Evolutionary conservation across 805 yeast genomes (phyloP), one percentile per base, ranked within the genome.

Genomic region (Wickerhamomyces strasburgensis): DNA sequence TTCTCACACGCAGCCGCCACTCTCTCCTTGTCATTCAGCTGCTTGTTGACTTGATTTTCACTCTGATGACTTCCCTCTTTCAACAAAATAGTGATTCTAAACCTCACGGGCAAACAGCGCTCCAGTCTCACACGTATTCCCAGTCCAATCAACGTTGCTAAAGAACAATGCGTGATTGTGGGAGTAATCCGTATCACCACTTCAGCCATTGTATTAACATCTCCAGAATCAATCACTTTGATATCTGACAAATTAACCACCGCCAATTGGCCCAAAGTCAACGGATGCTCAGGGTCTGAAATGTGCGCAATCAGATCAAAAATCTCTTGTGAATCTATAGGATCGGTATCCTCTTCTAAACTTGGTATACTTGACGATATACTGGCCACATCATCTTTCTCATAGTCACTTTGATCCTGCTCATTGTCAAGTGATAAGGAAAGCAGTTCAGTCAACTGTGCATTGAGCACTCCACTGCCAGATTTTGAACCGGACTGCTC

Each of bases 1-100:
- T 93, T 93, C 55, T 93, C 98, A 60, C 98, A 89, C 0, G 99
- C 99, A 19, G 98, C 98, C 23, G 96, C 94, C 0, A 93, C 97
- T 44, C 99, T 69, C 62, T 93, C 99, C 63, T 93, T 93, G 57
- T 93, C 99, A 55, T 93, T 93, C 42, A 93, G 71, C 63, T 93
- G 99, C 57, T 90, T 90, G 62, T 93, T 93, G 16, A 93, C 98
- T 57, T 93, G 98, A 47, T 75, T 75, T 57, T 93, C 98, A 56
- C 95, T 84, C 59, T 93, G 97, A 57, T 93, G 99, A 1, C 95
- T 76, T 2, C 98, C 98, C 50, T 86, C 85, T 54, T 89, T 88
- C 34, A 93, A 73, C 27, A 83, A 62, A 21, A 93, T 83, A 11
- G 79, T 74, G 40, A 87, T 78, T 47, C 98, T 70, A 65, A 75